Percentiles rank a stretch among this genome's conserved stretches.
These are phyloP conservation scores for Trypanosoma congolense DNA, from an alignment of 208 protist species.

Conservation along the genomic window DNA sequence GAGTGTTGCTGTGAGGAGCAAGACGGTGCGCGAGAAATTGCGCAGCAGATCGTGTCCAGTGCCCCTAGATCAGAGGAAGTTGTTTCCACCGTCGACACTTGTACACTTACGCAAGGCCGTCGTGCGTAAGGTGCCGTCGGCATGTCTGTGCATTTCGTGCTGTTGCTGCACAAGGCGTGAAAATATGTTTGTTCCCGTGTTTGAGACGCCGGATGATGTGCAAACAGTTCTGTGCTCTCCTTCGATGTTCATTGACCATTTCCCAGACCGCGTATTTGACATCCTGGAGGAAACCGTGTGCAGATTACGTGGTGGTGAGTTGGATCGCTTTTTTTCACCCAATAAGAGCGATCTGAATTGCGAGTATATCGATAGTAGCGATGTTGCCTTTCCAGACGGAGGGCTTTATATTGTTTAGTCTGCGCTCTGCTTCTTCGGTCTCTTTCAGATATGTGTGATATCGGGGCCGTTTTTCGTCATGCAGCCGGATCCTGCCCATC, in stretches of 20 bases:
- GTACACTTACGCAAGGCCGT: conserved; percentile 74
- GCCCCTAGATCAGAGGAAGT: conserved; percentile 14
- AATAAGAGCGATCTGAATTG: background rate
- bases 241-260: conserved; percentile 83
- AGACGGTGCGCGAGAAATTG: conserved; percentile 33
- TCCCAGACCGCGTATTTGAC: conserved; percentile 73
- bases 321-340: conserved; percentile 72
- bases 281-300: conserved; percentile 35
- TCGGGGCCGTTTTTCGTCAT: too few relatives aligned
- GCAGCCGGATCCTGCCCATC: too few relatives aligned
- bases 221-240: conserved; percentile 63
- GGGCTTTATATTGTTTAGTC: too few relatives aligned
- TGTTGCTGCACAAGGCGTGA: conserved; percentile 30
- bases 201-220: conserved; percentile 49
- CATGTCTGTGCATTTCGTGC: conserved; percentile 18
- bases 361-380: too few relatives aligned
- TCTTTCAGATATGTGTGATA: too few relatives aligned
- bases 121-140: background rate
- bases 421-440: too few relatives aligned
- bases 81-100: conserved; percentile 62
- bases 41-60: conserved; percentile 20
- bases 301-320: conserved; percentile 45
- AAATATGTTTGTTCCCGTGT: conserved; percentile 56
- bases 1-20: conserved; percentile 21
- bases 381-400: too few relatives aligned